Percentiles rank a stretch among this genome's conserved stretches.
Conservation (phyloP, 1,139 yeast species). For the Scheffersomyces quercinus region DNA sequence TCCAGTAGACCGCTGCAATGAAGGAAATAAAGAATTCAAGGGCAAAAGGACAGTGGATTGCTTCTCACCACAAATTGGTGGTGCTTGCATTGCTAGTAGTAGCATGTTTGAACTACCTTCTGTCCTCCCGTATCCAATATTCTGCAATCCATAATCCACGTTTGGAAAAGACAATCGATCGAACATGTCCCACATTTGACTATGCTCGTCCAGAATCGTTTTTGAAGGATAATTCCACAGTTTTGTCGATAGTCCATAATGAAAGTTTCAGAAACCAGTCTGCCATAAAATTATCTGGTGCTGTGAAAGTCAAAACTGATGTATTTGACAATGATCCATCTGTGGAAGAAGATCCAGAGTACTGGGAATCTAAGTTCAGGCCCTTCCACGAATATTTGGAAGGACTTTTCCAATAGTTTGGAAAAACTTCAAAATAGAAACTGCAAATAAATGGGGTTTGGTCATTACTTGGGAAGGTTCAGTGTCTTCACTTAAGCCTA, state of each 20-base stretch:
- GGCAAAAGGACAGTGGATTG: no score
- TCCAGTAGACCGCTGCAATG: no score
- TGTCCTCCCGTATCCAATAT: no score
- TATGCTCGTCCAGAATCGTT: conserved; percentile 15
- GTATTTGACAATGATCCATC: conserved; percentile 48
- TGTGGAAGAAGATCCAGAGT: conserved; percentile 11
- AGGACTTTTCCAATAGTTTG: conserved; percentile 7
- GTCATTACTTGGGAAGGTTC: conserved; percentile 9
- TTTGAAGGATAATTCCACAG: conserved; percentile 13
- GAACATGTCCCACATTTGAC: conserved; percentile 8
- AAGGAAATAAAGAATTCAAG: no score
- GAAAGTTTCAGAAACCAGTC: conserved; percentile 37
- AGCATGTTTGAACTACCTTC: no score
- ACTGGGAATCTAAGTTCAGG: conserved; percentile 9
- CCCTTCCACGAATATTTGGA: conserved; percentile 8
- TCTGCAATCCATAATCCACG: background rate
- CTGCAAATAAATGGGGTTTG: conserved; percentile 10
- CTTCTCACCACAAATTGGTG: no score
- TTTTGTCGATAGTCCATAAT: conserved; percentile 13
- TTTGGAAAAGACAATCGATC: background rate
- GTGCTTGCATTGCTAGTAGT: no score
- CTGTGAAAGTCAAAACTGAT: conserved; percentile 61
- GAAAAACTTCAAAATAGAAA: conserved; percentile 6
- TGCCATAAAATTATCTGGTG: conserved; percentile 46
- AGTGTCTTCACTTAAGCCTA: conserved; percentile 4